phyloP scores from a whole-genome alignment of 2,329 filamentous ascomycete species.

The Pyricularia sp. region DNA sequence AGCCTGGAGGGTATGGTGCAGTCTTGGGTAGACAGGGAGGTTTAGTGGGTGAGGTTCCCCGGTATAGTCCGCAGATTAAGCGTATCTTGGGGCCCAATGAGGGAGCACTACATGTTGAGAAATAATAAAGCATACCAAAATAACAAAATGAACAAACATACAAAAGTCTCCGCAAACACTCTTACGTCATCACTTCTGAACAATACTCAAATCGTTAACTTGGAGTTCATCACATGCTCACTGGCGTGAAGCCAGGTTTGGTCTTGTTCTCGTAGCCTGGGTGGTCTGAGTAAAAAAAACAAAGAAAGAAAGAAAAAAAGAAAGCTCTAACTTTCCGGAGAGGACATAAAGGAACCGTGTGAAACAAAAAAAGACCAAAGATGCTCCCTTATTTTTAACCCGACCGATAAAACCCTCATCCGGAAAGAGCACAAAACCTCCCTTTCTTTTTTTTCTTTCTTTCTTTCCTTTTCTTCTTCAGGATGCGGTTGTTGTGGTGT shows the following conservation, averaged over 20 bases:
- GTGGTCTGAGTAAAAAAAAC: not conserved
- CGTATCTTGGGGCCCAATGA: too few species aligned
- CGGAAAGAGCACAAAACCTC: not conserved
- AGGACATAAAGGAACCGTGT: not conserved
- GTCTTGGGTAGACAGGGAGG: slow-evolving; percentile 58
- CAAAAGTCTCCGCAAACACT: not conserved
- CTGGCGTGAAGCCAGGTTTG: not conserved
- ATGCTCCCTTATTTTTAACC: not conserved
- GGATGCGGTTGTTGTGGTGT: slow-evolving; percentile 1
- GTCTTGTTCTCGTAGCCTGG: not conserved
- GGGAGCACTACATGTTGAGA: too few species aligned
- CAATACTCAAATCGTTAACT: not conserved
- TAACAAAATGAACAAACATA: not conserved
- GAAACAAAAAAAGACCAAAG: not conserved
- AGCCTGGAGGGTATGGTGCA: slow-evolving; percentile 69
- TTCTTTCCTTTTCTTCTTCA: not conserved
- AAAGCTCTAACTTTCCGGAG: not conserved
- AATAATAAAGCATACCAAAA: too few species aligned
- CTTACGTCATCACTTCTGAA: not conserved
- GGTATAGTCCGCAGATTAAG: too few species aligned
- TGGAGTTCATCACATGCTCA: not conserved
- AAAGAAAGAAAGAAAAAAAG: not conserved
- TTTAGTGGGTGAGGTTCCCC: not conserved
- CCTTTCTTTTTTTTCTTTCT: not conserved
- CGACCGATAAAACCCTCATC: not conserved